Evolutionary conservation across 106 monocot genomes (phyloP).

Genomic region (Hemerocallis citrina): DNA sequence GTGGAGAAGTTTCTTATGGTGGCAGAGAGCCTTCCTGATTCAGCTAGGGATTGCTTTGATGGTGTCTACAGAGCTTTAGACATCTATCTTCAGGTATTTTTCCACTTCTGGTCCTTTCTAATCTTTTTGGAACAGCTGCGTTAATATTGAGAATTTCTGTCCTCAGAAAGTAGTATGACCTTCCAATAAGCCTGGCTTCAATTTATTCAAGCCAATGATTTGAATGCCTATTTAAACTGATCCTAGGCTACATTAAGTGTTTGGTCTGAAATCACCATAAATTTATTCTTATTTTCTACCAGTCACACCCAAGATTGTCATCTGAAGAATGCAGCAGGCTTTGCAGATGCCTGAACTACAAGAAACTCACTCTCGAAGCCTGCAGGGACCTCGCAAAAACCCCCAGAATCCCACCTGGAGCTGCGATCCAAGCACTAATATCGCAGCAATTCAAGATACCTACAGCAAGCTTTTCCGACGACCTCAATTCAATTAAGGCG

Average conservation of each 20-base stretch:
- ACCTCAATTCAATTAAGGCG: no score
- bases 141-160: no score
- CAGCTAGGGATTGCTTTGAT: slow-evolving; percentile 76
- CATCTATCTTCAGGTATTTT: slow-evolving; percentile 70
- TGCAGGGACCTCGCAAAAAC: slow-evolving; percentile 89
- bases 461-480: background rate
- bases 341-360: slow-evolving; percentile 80
- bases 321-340: slow-evolving; percentile 52
- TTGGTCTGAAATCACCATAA: no score
- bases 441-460: slow-evolving; percentile 45
- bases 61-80: slow-evolving; percentile 89
- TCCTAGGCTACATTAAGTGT: no score
- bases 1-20: slow-evolving; percentile 59
- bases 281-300: no score
- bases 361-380: slow-evolving; percentile 77
- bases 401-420: slow-evolving; percentile 65
- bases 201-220: no score
- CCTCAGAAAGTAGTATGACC: no score
- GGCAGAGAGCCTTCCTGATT: slow-evolving; percentile 83
- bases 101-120: no score
- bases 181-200: no score
- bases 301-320: slow-evolving; percentile 63
- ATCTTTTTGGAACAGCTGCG: no score
- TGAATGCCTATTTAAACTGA: no score
- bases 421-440: slow-evolving; percentile 70